Conservation (phyloP, 2,329 filamentous ascomycete genomes). For the Gyromitra esculenta region DNA sequence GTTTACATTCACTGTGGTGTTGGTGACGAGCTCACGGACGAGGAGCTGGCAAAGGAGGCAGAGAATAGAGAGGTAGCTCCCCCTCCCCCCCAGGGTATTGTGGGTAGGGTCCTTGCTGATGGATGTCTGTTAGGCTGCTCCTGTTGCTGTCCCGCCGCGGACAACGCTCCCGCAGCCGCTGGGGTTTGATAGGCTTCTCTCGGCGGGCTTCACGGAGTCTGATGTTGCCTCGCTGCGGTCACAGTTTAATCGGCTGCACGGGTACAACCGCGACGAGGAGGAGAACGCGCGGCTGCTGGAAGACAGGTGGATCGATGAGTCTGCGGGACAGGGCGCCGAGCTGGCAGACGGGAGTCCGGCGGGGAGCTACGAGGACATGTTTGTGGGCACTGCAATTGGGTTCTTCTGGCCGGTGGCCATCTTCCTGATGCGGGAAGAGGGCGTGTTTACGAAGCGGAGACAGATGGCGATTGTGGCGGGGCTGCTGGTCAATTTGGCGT, state of each 20-base stretch:
- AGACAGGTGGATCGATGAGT: constrained; percentile 61
- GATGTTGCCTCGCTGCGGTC: constrained; percentile 86
- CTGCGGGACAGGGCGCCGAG: constrained; percentile 63
- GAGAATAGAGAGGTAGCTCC: constrained; percentile 60
- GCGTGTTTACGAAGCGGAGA: constrained; percentile 84
- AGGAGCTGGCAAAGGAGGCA: constrained; percentile 76
- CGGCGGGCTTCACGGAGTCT: constrained; percentile 79
- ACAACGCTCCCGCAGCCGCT: constrained; percentile 70
- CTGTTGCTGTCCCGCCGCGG: constrained; percentile 58
- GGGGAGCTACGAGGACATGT: constrained; percentile 80
- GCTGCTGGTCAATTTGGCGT: constrained; percentile 78
- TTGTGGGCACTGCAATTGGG: constrained; percentile 87
- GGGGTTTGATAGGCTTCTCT: constrained; percentile 87
- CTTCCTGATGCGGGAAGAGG: constrained; percentile 84
- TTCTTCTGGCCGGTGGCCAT: constrained; percentile 95
- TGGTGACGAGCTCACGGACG: constrained; percentile 74
- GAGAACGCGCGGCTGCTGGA: constrained; percentile 62
- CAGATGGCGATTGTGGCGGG: constrained; percentile 88
- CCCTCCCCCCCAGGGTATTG: constrained; percentile 52
- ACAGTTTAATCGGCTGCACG: constrained; percentile 86
- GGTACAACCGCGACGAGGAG: constrained; percentile 76
- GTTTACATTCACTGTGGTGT: constrained; percentile 96
- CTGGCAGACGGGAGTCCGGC: constrained; percentile 64
- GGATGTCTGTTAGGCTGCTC: constrained; percentile 33
- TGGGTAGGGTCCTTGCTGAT: not conserved